phyloP scores from a whole-genome alignment of 768 basidiomycete genomes.

The Russula sp. region DNA sequence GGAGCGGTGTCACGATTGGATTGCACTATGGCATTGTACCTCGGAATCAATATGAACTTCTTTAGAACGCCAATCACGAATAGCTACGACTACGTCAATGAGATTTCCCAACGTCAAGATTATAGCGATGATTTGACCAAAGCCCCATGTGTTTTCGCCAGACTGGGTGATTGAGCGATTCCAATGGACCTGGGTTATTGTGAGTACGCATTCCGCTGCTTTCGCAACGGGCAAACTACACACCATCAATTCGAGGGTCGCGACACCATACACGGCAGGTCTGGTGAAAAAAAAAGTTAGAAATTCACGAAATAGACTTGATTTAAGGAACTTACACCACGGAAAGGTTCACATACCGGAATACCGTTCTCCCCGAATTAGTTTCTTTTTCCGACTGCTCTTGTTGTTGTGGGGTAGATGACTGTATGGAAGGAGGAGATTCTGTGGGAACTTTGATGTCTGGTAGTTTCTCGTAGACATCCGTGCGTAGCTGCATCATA shows the following conservation, averaged over 20 bases:
- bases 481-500: too few relatives aligned
- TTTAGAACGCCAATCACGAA: background rate
- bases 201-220: background rate
- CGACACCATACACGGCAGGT: slow-evolving; percentile 11
- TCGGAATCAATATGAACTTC: slow-evolving; percentile 1
- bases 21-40: background rate
- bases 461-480: background rate
- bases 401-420: background rate
- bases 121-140: slow-evolving; percentile 18
- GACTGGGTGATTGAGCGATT: slow-evolving; percentile 5
- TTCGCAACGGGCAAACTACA: background rate
- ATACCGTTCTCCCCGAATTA: too few relatives aligned
- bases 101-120: slow-evolving; percentile 7
- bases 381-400: background rate
- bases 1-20: background rate
- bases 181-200: slow-evolving; percentile 5
- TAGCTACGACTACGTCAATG: background rate
- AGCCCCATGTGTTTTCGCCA: slow-evolving; percentile 16
- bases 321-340: background rate
- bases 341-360: background rate
- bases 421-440: background rate
- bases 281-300: background rate
- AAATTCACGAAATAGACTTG: background rate
- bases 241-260: slow-evolving; percentile 18
- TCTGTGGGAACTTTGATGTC: background rate